Evolutionary conservation across 805 yeast genomes (phyloP).

Genomic region (Cyberlindnera nakhonratchasimensis): DNA sequence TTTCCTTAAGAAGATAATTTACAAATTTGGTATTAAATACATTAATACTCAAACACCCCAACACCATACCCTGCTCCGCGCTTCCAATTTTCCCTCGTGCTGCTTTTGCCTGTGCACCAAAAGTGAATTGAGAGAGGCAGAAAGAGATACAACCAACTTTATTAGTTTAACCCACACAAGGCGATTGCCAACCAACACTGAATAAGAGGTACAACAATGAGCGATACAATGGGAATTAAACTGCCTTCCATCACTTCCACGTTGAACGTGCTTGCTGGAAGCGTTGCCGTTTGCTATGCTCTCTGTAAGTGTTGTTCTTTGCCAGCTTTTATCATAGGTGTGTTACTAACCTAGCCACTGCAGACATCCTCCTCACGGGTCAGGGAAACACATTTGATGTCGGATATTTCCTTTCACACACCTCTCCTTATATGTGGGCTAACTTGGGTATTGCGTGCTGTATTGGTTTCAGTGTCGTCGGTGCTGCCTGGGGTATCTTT

Average conservation of each 20-base stretch:
- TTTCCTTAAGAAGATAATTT: no score
- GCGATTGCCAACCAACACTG: no score
- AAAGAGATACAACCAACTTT: no score
- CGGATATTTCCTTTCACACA: slow-evolving; percentile 77
- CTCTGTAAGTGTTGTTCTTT: slow-evolving; percentile 23
- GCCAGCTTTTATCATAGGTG: neutral
- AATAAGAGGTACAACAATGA: slow-evolving; percentile 10
- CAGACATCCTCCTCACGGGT: slow-evolving; percentile 68
- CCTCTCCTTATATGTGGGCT: slow-evolving; percentile 98
- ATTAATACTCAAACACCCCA: no score
- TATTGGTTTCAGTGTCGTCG: slow-evolving; percentile 91
- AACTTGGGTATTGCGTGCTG: slow-evolving; percentile 83
- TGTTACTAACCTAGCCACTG: slow-evolving; percentile 1
- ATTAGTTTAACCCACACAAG: no score
- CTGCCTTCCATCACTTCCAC: slow-evolving; percentile 21
- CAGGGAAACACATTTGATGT: slow-evolving; percentile 90
- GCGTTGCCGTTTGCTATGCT: slow-evolving; percentile 22
- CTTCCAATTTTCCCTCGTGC: neutral
- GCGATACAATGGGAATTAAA: slow-evolving; percentile 15
- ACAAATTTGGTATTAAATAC: no score
- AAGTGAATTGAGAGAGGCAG: neutral
- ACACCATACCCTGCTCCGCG: no score
- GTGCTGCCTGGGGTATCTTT: slow-evolving; percentile 99
- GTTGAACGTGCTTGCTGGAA: slow-evolving; percentile 18
- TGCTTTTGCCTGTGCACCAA: neutral